Conservation (phyloP, 768 basidiomycete genomes). For the Psilocybe tampanensis region DNA sequence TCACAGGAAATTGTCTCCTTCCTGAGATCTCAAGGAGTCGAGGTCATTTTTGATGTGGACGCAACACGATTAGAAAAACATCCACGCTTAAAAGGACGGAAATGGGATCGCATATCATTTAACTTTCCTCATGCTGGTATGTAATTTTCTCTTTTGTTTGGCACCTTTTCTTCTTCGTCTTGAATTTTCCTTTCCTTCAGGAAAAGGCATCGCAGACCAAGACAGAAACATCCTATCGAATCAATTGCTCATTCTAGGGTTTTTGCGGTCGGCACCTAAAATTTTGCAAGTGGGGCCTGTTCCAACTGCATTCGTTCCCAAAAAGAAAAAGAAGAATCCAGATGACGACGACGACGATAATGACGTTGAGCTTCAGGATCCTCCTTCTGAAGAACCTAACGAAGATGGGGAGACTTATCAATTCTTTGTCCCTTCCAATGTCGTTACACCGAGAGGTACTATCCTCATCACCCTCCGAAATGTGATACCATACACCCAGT, state of each 20-base stretch:
- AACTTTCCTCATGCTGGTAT: constrained; percentile 96
- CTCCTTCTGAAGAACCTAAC: constrained; percentile 16
- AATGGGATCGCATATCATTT: constrained; percentile 85
- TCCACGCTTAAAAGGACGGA: constrained; percentile 55
- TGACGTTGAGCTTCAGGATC: constrained; percentile 34
- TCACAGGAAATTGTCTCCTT: constrained; percentile 57
- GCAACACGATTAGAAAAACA: constrained; percentile 74
- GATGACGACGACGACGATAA: constrained; percentile 51
- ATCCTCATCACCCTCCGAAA: constrained; percentile 87
- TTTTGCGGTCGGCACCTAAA: constrained; percentile 72
- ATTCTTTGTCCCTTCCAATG: constrained; percentile 7
- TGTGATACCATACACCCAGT: constrained; percentile 83
- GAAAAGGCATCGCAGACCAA: constrained; percentile 90
- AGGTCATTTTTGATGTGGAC: constrained; percentile 82
- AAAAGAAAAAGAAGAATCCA: constrained; percentile 47
- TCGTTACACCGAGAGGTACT: constrained; percentile 55
- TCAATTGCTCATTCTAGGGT: constrained; percentile 80
- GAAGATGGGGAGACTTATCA: constrained; percentile 5
- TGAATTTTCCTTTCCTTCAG: constrained; percentile 35
- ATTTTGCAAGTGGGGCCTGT: constrained; percentile 60
- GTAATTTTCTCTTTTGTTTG: constrained; percentile 23
- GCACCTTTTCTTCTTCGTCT: not conserved
- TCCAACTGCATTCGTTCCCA: constrained; percentile 41
- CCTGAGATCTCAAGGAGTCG: constrained; percentile 60
- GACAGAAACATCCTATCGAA: constrained; percentile 92